Base-by-base conservation (phyloP, 495 filamentous ascomycete species). In the Lasiosphaeria hispida region DNA sequence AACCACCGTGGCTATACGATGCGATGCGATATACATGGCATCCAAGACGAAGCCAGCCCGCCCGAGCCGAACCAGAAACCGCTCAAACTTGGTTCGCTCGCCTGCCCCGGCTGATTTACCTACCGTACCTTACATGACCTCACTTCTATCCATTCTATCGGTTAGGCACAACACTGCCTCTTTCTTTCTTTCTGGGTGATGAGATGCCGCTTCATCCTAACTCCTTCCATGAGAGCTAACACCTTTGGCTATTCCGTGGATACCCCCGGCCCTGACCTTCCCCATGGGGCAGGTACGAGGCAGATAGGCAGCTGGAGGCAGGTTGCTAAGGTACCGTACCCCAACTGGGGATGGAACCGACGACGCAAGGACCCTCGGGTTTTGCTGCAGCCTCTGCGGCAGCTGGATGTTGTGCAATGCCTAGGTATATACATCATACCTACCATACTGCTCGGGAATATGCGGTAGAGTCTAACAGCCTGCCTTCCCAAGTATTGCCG, bases 31-130 rank as follows among this genome's bases (percentile, higher is more conserved):
- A 49, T 37, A 36, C 23, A 36, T 49, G 33, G 10, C 11, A 15
- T 37, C 47, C 19, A 39, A 17, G 15, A 36, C 30, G 37, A 34
- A 14, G 49, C 49, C 55, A 30, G 14, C 34, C 48, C 42, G 48
- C 36, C 41, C 55, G 58, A 66, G 58, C 60, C 61, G 61, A 62
- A 62, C 64, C 64, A 64, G 18, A 60, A 39, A 38, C 50, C 33
- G 41, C 40, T 45, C 45, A 50, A 62, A 48, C 50, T 39, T 55
- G 62, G 64, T 51, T 61, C 61, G 37, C 55, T 57, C 57, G 23
- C 49, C 59, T 11, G 40, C 47, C 58, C 47, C 54, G 55, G 54
- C 54, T 58, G 61, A 61, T 62, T 51, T 52, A 37, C 14, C 14
- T 23, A 18, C 48, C 35, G 49, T 40, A 52, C 49, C 49, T 34